A percentile compares a stretch with the other conserved stretches of the same genome.
These are phyloP conservation scores for Mortierella sp. DNA, from an alignment of 371 early-diverging fungal genomes.

Conservation along the genomic window DNA sequence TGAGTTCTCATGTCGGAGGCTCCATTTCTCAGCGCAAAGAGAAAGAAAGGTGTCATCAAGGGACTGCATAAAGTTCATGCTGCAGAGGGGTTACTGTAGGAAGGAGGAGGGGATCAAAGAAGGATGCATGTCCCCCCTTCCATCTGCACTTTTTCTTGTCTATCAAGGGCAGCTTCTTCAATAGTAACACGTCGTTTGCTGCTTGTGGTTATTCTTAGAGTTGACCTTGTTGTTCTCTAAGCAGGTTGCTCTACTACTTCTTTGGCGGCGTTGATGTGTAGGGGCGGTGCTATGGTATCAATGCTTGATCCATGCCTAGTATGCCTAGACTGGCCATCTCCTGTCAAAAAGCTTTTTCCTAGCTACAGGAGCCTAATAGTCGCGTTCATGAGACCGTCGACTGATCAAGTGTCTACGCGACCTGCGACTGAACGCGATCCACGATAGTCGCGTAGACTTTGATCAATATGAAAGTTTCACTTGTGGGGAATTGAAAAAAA, in stretches of 20 bases:
- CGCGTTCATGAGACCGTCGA: not conserved
- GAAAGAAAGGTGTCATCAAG: too few species aligned
- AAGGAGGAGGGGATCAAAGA: too few species aligned
- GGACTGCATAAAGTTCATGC: too few species aligned
- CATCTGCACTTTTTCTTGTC: too few species aligned
- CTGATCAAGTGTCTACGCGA: not conserved
- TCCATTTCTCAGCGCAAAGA: too few species aligned
- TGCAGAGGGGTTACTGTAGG: too few species aligned
- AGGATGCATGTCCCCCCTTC: too few species aligned
- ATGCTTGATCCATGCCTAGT: not conserved
- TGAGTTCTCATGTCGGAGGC: too few species aligned
- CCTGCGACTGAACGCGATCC: not conserved
- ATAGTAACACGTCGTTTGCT: too few species aligned
- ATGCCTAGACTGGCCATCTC: not conserved
- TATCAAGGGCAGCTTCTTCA: too few species aligned
- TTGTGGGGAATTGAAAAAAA: not conserved
- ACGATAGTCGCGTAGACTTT: not conserved
- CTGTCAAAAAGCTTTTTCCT: too few species aligned
- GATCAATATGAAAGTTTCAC: not conserved
- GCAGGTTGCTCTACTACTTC: not conserved
- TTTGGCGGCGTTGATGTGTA: not conserved
- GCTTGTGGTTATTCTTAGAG: not conserved
- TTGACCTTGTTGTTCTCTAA: not conserved
- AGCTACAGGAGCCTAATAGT: too few species aligned
- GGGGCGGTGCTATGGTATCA: not conserved